These are phyloP conservation scores for Leptodermis oblonga DNA, from an alignment of 257 asterid species.

Conservation along the genomic window DNA sequence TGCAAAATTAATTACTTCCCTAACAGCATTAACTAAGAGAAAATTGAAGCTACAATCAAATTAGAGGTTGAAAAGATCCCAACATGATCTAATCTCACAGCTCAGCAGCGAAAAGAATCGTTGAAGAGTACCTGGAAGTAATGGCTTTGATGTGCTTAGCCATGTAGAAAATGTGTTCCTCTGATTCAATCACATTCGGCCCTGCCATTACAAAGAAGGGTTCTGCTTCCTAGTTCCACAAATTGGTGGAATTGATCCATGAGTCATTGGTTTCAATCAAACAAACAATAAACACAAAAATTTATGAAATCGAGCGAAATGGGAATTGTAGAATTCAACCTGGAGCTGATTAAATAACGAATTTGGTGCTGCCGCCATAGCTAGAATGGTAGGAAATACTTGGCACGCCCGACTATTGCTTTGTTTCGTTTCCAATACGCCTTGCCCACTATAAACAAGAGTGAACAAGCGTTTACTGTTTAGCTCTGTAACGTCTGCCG, in stretches of 20 bases:
- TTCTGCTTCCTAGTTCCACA: slow-evolving; percentile 51
- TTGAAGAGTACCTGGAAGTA: slow-evolving; percentile 31
- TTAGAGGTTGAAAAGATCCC: neutral
- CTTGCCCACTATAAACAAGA: no score
- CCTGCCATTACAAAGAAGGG: slow-evolving; percentile 91
- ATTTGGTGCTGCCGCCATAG: slow-evolving; percentile 55
- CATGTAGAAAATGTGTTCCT: slow-evolving; percentile 78
- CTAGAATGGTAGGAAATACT: neutral
- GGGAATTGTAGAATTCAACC: slow-evolving; percentile 28
- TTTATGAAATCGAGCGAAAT: neutral
- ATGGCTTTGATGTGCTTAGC: slow-evolving; percentile 62
- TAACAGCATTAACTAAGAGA: neutral
- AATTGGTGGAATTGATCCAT: neutral
- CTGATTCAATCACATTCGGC: slow-evolving; percentile 91
- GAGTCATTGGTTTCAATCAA: neutral
- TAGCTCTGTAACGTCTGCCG: no score
- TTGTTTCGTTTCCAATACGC: no score
- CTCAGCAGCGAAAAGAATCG: no score
- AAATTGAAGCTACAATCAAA: neutral
- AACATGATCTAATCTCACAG: neutral
- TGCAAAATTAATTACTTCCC: slow-evolving; percentile 8
- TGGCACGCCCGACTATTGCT: no score
- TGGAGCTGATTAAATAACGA: slow-evolving; percentile 74
- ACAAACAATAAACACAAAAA: neutral
- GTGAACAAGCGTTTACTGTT: no score